phyloP scores from a whole-genome alignment of 768 basidiomycete species.

The Mrakia gelida region DNA sequence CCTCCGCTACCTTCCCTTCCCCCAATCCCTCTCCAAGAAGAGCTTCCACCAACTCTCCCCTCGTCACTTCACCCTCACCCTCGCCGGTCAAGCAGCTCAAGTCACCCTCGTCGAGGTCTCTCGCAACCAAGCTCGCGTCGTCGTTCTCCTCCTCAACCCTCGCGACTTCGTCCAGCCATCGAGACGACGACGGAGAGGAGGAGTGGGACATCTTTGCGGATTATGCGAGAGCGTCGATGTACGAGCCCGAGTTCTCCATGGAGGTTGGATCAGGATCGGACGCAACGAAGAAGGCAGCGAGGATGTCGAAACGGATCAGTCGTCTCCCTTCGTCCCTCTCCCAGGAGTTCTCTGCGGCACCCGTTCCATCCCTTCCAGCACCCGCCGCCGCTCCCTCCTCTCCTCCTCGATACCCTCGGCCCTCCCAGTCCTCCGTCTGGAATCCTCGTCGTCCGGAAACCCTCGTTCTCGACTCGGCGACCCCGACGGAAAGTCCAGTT shows the following conservation, averaged over 20 bases:
- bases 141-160: slow-evolving; percentile 7
- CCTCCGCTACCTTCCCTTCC: background rate
- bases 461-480: background rate
- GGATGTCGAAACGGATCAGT: background rate
- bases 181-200: slow-evolving; percentile 7
- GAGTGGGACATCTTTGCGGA: slow-evolving; percentile 24
- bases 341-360: background rate
- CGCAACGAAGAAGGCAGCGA: background rate
- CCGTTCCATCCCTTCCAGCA: background rate
- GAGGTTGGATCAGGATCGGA: slow-evolving; percentile 1
- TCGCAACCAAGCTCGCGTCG: background rate
- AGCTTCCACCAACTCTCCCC: background rate
- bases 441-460: slow-evolving; percentile 8
- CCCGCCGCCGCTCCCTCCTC: background rate
- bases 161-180: background rate
- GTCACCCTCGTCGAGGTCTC: background rate
- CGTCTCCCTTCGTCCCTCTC: background rate
- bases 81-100: background rate
- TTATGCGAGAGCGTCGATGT: slow-evolving; percentile 22
- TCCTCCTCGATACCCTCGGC: background rate
- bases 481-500: background rate
- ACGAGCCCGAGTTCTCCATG: background rate
- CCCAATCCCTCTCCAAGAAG: background rate
- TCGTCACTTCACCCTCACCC: background rate
- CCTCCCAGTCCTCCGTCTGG: background rate